These are phyloP conservation scores for Fusarium devonianum DNA, from an alignment of 2,329 filamentous ascomycete species.

Conservation along the genomic window DNA sequence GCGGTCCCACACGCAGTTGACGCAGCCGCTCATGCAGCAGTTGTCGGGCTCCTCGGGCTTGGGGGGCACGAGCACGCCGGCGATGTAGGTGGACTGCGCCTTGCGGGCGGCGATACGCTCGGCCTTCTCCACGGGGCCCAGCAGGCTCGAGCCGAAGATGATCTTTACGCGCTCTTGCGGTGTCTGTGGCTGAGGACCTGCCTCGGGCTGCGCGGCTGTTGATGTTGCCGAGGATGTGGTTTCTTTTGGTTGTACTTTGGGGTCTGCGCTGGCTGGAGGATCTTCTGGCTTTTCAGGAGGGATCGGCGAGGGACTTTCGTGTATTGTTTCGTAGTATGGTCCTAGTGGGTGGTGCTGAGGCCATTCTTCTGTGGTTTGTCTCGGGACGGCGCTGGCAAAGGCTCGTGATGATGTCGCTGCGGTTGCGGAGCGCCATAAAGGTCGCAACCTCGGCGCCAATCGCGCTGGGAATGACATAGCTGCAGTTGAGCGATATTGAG, in stretches of 20 bases:
- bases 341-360: conserved; percentile 58
- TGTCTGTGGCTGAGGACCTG: conserved; percentile 44
- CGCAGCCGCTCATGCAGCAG: conserved; percentile 98
- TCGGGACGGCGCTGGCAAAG: conserved; percentile 41
- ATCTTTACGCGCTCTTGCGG: conserved; percentile 67
- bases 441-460: conserved; percentile 44
- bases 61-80: conserved; percentile 83
- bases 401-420: conserved; percentile 31
- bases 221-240: conserved; percentile 34
- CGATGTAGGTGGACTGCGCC: conserved; percentile 69
- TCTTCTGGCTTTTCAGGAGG: conserved; percentile 52
- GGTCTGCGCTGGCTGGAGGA: conserved; percentile 51
- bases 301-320: conserved; percentile 55
- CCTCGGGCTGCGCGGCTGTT: conserved; percentile 3
- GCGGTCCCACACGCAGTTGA: conserved; percentile 95
- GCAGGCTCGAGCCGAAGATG: conserved; percentile 82
- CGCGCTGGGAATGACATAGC: conserved; percentile 45
- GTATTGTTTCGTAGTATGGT: conserved; percentile 65
- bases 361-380: conserved; percentile 40
- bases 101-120: conserved; percentile 66
- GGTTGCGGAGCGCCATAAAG: conserved; percentile 35
- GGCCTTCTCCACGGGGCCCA: conserved; percentile 74
- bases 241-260: conserved; percentile 24
- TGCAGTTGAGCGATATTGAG: background rate
- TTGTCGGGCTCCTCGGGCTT: conserved; percentile 91